Conservation (phyloP, 257 asterid species). For the Solanum pennellii region DNA sequence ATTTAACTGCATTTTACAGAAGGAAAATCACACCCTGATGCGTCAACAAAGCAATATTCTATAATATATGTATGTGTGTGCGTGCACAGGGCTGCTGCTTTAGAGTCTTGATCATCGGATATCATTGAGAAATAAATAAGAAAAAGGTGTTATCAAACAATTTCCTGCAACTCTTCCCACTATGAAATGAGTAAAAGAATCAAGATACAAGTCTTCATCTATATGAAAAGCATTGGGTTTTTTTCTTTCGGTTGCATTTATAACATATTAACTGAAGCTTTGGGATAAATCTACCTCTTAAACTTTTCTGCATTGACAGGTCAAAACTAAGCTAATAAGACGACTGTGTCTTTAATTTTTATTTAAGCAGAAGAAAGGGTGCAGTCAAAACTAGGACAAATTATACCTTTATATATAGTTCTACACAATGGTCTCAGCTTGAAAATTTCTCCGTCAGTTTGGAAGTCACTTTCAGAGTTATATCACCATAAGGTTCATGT, state of each 20-base stretch:
- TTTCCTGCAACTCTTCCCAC: neutral
- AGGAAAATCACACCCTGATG: neutral
- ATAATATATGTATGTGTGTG: neutral
- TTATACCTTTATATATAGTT: neutral
- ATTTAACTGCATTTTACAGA: neutral
- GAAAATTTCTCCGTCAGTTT: slow-evolving; percentile 46
- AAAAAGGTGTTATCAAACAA: neutral
- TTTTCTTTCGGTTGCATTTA: neutral
- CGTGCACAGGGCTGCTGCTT: neutral
- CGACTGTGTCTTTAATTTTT: neutral
- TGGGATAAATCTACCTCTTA: neutral
- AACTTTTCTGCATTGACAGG: neutral
- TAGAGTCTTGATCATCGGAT: neutral
- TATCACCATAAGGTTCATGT: slow-evolving; percentile 43
- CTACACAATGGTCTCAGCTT: slow-evolving; percentile 4
- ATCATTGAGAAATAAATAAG: neutral
- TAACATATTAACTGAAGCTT: neutral
- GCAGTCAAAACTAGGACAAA: neutral
- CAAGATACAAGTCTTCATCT: neutral
- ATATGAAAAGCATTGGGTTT: neutral
- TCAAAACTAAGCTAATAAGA: neutral
- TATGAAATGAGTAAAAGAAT: neutral
- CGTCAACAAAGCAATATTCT: neutral
- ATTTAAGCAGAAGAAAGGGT: neutral
- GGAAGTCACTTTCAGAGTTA: slow-evolving; percentile 41